Conservation (phyloP, 2,329 filamentous ascomycete species). For the Penicillium sp. region DNA sequence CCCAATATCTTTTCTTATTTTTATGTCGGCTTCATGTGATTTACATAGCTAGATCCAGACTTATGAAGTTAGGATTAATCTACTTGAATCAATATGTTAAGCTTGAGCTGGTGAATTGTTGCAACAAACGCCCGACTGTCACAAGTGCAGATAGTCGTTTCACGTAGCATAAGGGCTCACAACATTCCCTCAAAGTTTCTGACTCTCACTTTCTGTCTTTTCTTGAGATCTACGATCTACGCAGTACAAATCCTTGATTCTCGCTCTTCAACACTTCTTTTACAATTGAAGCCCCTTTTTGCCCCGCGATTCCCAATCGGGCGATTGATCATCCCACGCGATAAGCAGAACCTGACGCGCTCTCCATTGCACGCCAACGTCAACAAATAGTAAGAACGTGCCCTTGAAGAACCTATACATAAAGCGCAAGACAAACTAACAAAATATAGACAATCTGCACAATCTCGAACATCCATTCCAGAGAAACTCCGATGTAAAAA, state of each 20-base stretch:
- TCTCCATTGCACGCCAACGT: neutral
- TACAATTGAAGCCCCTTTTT: neutral
- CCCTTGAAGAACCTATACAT: neutral
- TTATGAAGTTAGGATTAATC: neutral
- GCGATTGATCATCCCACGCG: conserved; percentile 6
- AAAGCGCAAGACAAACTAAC: neutral
- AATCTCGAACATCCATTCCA: neutral
- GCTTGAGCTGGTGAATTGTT: too few relatives aligned
- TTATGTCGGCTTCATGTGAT: neutral
- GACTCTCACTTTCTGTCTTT: neutral
- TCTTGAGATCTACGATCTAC: too few relatives aligned
- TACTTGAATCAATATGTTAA: neutral
- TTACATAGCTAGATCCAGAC: too few relatives aligned
- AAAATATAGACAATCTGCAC: neutral
- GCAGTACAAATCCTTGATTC: neutral
- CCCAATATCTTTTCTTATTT: conserved; percentile 15
- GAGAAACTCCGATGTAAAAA: neutral
- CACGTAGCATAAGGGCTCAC: neutral
- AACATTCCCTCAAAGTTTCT: neutral
- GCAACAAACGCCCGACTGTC: too few relatives aligned
- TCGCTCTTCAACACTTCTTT: neutral
- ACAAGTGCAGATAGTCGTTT: too few relatives aligned
- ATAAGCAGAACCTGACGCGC: conserved; percentile 10
- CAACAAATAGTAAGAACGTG: conserved; percentile 2
- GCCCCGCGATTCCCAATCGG: conserved; percentile 13